A percentile compares a stretch with the other conserved stretches of the same genome.
Evolutionary conservation across 2,329 filamentous ascomycete species (phyloP).

Genomic region (Fusarium scirpi): DNA sequence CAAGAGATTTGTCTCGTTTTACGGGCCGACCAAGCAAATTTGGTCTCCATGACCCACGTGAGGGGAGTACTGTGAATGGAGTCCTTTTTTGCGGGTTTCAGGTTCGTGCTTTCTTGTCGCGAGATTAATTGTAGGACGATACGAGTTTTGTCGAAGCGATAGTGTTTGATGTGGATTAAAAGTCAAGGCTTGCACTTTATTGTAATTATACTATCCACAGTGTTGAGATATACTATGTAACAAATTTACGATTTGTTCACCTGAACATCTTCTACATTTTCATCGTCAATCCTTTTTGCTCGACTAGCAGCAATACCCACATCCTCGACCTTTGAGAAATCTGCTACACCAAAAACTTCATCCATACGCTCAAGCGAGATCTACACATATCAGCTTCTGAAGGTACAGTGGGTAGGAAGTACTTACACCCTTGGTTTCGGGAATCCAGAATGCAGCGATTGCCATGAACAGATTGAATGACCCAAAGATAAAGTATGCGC

Average conservation of each 20-base stretch:
- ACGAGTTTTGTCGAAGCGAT: background rate
- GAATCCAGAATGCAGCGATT: conserved; percentile 59
- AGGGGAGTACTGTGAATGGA: background rate
- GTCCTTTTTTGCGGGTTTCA: background rate
- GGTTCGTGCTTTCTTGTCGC: background rate
- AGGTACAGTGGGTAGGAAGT: fast-evolving
- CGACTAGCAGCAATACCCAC: conserved; percentile 19
- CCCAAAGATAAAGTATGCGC: conserved; percentile 69
- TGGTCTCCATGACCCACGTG: background rate
- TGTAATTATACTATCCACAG: background rate
- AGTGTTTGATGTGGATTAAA: background rate
- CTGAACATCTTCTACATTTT: conserved; percentile 19
- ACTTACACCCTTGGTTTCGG: conserved; percentile 69
- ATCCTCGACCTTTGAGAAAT: conserved; percentile 35
- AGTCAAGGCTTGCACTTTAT: too few species aligned
- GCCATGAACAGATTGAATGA: conserved; percentile 69
- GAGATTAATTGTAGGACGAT: background rate
- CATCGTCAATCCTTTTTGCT: conserved; percentile 26
- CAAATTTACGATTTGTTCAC: background rate
- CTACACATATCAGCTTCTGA: background rate
- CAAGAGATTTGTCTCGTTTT: background rate
- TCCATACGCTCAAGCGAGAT: conserved; percentile 40
- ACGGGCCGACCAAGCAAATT: background rate
- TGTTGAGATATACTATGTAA: background rate
- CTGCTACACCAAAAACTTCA: conserved; percentile 31